Percentiles rank a stretch among this genome's conserved stretches.
These are phyloP conservation scores for Verticillium zaregamsianum DNA, from an alignment of 2,329 filamentous ascomycete genomes.

Conservation along the genomic window DNA sequence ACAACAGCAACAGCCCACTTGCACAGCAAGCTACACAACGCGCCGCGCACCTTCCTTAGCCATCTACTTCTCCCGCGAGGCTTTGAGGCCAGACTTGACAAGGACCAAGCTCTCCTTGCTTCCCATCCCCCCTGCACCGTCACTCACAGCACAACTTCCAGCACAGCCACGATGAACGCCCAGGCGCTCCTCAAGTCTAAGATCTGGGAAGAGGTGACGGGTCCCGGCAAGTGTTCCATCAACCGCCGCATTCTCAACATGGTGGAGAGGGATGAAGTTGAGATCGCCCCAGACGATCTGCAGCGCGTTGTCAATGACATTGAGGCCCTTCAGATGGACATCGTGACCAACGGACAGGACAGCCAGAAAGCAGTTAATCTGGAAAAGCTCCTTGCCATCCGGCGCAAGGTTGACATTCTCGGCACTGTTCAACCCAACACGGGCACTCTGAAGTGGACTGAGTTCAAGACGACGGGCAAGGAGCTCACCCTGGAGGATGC, in stretches of 20 bases:
- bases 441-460: background rate
- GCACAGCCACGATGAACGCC: background rate
- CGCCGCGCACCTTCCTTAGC: too few species aligned
- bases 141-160: too few species aligned
- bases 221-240: background rate
- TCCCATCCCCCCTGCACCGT: too few species aligned
- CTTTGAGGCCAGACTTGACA: too few species aligned
- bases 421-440: background rate
- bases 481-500: background rate
- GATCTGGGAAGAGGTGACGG: background rate
- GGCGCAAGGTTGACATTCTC: background rate
- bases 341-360: background rate
- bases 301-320: background rate
- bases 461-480: background rate
- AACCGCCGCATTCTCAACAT: background rate
- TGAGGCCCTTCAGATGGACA: background rate
- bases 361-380: background rate
- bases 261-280: background rate
- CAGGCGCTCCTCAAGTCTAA: background rate
- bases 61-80: too few species aligned
- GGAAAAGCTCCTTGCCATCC: background rate
- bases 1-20: too few species aligned
- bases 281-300: background rate
- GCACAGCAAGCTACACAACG: too few species aligned
- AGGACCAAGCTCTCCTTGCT: too few species aligned